Conservation (phyloP, 1,284 basidiomycete genomes). For the Heterobasidion irregulare region DNA sequence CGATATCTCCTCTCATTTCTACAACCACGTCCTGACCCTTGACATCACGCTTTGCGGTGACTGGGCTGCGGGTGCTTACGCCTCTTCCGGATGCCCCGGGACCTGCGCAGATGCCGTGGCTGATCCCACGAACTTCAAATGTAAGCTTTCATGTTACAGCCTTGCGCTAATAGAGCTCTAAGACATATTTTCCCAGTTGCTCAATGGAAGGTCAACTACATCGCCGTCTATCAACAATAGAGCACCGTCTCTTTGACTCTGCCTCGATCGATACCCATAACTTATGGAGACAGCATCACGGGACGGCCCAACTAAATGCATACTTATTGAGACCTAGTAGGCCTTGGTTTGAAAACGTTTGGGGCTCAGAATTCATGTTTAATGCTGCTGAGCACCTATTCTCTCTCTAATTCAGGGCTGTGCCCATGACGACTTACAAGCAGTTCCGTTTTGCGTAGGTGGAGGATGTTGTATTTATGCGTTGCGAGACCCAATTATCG, state of each 20-base stretch:
- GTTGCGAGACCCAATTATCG: no score
- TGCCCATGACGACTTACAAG: neutral
- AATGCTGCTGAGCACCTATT: neutral
- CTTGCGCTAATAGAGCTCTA: neutral
- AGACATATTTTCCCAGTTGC: neutral
- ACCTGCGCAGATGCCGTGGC: constrained; percentile 61
- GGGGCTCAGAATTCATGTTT: neutral
- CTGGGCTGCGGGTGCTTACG: constrained; percentile 55
- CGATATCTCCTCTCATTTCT: constrained; percentile 60
- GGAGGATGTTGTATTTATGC: neutral
- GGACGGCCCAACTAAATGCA: neutral
- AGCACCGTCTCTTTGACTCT: neutral
- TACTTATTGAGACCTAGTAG: neutral
- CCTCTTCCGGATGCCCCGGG: constrained; percentile 52
- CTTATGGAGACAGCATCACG: neutral
- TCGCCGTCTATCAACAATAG: constrained; percentile 21
- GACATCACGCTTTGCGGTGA: constrained; percentile 68
- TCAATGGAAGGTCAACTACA: constrained; percentile 30
- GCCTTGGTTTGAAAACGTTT: neutral
- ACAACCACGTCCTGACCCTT: constrained; percentile 46
- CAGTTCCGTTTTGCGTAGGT: neutral
- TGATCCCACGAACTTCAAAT: constrained; percentile 51
- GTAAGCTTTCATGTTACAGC: constrained; percentile 28
- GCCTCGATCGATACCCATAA: neutral
- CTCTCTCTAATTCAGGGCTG: neutral